Evolutionary conservation across 306 rosid species (phyloP), one percentile per base, ranked within the genome.

Genomic region (Rosa chinensis): DNA sequence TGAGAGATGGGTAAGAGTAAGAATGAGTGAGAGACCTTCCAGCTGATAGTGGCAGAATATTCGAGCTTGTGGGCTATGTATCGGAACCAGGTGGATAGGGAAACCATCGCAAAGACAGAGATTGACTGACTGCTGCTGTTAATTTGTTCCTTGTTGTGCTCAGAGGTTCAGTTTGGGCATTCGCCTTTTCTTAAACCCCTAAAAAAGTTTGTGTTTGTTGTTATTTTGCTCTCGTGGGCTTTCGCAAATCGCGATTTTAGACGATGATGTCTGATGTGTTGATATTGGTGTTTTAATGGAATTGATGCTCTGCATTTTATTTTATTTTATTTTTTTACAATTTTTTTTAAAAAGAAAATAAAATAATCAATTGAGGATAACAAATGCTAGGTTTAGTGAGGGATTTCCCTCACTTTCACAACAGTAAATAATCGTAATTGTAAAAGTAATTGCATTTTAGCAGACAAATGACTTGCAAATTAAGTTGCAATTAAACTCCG

Each of bases 51-150:
- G n/a, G 76, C 21, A 35, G 97, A 84, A 88, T 86, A 90, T 53
- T 89, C 91, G 49, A 88, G 49, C 86, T 80, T 90, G 89, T 79
- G 81, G 9, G 71, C 76, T 62, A 85, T 1, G 87, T 91, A 91
- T 10, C 98, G 93, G 59, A 66, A 63, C 92, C 88, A 89, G 64
- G 96, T 86, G 3, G 85, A 63, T 1, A 75, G 75, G 13, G 95
- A 87, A 89, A 87, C 91, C 95, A 91, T 90, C 78, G 86, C 81
- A 78, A 9, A 32, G 50, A 73, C 23, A 9, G 16, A 67, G 72
- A 66, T 9, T 17, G 42, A 70, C 32, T 12, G 8, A 17, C 49
- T 32, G 23, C 20, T 66, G 66, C 37, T 35, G 45, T 70, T n/a
- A 11, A 32, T 2, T 70, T 20, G 3, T 8, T 8, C 8, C 53